These are phyloP conservation scores for Hortaea sp. DNA, from an alignment of 2,329 filamentous ascomycete species.

Conservation along the genomic window DNA sequence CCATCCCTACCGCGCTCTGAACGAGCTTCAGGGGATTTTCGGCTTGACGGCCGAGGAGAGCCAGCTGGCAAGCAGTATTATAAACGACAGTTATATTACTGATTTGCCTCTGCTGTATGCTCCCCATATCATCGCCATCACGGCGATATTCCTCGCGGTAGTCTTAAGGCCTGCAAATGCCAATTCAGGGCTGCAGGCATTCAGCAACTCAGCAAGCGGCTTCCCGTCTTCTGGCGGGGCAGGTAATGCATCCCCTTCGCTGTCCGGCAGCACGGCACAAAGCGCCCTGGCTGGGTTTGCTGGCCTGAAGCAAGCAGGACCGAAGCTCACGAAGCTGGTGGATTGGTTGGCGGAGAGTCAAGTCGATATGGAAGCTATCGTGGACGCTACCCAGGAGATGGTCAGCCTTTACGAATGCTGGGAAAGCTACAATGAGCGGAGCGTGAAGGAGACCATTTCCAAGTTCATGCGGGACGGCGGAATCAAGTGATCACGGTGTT, in stretches of 20 bases:
- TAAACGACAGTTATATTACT: constrained; percentile 89
- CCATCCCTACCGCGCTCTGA: constrained; percentile 78
- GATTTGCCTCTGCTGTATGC: constrained; percentile 78
- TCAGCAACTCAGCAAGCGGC: constrained; percentile 23
- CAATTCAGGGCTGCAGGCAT: constrained; percentile 33
- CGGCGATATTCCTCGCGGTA: constrained; percentile 74
- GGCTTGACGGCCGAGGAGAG: constrained; percentile 67
- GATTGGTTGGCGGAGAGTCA: constrained; percentile 79
- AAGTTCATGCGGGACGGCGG: constrained; percentile 41
- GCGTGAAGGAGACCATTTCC: constrained; percentile 52
- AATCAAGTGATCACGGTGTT: neutral
- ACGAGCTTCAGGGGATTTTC: constrained; percentile 59
- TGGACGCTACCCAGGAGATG: constrained; percentile 84
- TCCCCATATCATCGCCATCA: constrained; percentile 81
- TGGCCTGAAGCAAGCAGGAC: constrained; percentile 26
- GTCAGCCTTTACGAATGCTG: constrained; percentile 77
- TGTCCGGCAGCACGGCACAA: constrained; percentile 22
- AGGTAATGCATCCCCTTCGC: constrained; percentile 9
- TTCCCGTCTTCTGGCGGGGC: constrained; percentile 2
- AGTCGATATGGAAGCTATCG: constrained; percentile 72
- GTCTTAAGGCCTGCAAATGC: constrained; percentile 59
- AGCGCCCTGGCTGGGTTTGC: constrained; percentile 25
- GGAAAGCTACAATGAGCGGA: constrained; percentile 58
- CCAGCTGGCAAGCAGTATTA: constrained; percentile 66
- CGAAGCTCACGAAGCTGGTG: constrained; percentile 44